These are phyloP conservation scores for Schizochytrium sp. DNA, from an alignment of 108 stramenopile genomes.

Conservation along the genomic window DNA sequence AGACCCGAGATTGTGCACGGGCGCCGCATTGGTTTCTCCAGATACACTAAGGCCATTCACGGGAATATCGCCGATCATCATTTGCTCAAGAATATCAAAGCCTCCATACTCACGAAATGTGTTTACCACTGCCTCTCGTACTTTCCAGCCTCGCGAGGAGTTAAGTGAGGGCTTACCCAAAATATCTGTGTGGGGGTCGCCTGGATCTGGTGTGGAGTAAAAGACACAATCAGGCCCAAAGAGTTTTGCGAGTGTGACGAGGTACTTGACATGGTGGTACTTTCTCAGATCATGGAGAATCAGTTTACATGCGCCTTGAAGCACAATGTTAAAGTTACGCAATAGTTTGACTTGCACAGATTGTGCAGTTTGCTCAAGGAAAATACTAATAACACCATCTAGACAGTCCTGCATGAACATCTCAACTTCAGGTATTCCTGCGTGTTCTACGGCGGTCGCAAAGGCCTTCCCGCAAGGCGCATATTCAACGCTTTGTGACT, in stretches of 20 bases:
- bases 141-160: background rate
- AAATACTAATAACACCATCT: constrained; percentile 39
- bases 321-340: constrained; percentile 13
- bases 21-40: background rate
- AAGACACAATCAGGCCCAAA: background rate
- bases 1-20: background rate
- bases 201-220: constrained; percentile 20
- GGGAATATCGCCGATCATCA: background rate
- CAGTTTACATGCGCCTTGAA: constrained; percentile 8
- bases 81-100: constrained; percentile 7
- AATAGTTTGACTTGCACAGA: constrained; percentile 38
- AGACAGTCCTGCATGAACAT: constrained; percentile 10
- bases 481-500: constrained; percentile 17
- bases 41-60: background rate
- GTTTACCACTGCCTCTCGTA: background rate
- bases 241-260: background rate
- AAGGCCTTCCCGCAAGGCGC: background rate
- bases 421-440: constrained; percentile 25
- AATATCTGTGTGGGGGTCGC: background rate
- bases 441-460: background rate
- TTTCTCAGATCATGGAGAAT: constrained; percentile 17
- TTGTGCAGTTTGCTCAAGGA: constrained; percentile 9
- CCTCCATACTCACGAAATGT: background rate
- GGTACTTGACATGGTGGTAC: background rate
- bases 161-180: background rate